Evolutionary conservation across 768 basidiomycete genomes (phyloP).

Genomic region (Pilatotrama ljubarskyi): DNA sequence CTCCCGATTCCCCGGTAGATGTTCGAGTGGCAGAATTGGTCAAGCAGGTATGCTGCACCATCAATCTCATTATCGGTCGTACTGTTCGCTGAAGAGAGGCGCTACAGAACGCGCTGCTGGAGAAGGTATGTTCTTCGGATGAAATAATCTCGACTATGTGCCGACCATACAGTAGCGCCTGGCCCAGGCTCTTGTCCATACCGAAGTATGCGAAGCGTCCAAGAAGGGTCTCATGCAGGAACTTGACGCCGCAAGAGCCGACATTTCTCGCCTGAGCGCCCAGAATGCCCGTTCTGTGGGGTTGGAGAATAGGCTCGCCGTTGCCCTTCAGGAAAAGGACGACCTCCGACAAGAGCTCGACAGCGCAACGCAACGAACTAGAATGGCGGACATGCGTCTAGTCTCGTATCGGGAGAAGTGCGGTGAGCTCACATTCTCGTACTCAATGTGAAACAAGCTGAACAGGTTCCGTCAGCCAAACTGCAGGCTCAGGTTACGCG

Average conservation of each 20-base stretch:
- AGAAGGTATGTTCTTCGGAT: slow-evolving; percentile 33
- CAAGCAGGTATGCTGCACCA: slow-evolving; percentile 24
- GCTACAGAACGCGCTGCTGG: slow-evolving; percentile 30
- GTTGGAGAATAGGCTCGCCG: slow-evolving; percentile 64
- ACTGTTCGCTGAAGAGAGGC: not conserved
- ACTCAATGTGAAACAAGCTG: not conserved
- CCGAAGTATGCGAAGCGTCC: slow-evolving; percentile 77
- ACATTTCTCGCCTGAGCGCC: slow-evolving; percentile 65
- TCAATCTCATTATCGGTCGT: not conserved
- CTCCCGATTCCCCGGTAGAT: slow-evolving; percentile 26
- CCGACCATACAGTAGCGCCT: slow-evolving; percentile 52
- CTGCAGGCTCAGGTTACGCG: slow-evolving; percentile 65
- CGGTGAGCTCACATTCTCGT: slow-evolving; percentile 39
- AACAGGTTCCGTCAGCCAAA: slow-evolving; percentile 48
- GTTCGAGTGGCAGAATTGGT: slow-evolving; percentile 30
- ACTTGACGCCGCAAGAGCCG: slow-evolving; percentile 68
- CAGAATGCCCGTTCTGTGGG: slow-evolving; percentile 72
- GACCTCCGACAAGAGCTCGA: slow-evolving; percentile 85
- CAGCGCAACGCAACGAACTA: slow-evolving; percentile 63
- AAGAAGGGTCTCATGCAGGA: slow-evolving; percentile 74
- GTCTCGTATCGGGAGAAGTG: slow-evolving; percentile 66
- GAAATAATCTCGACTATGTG: slow-evolving; percentile 4
- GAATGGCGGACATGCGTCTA: slow-evolving; percentile 66
- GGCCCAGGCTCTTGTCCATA: slow-evolving; percentile 76
- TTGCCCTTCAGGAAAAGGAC: slow-evolving; percentile 73